Evolutionary conservation across 2,329 filamentous ascomycete genomes (phyloP).

Genomic region (Chaetomium olivaceum): DNA sequence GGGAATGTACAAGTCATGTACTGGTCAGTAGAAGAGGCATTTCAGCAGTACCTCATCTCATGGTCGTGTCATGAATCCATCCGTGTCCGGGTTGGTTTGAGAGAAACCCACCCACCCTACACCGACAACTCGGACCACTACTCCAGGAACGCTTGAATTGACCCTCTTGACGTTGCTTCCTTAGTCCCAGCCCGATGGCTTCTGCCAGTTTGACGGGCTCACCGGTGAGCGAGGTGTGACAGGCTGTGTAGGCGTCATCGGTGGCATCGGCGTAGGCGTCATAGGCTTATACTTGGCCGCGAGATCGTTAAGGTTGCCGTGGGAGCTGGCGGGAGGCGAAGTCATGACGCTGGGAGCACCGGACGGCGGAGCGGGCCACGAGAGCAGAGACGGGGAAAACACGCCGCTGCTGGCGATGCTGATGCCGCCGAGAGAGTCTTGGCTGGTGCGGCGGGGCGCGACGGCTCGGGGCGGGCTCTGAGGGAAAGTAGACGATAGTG

Average conservation of each 20-base stretch:
- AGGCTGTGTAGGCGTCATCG: neutral
- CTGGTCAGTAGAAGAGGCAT: neutral
- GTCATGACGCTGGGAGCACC: constrained; percentile 6
- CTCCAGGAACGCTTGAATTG: neutral
- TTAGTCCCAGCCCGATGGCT: constrained; percentile 24
- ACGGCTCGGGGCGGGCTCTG: constrained; percentile 24
- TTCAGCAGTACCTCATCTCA: neutral
- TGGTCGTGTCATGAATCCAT: constrained; percentile 3
- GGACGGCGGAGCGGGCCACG: constrained; percentile 30
- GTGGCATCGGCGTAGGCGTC: constrained; percentile 7
- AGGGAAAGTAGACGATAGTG: constrained; percentile 25
- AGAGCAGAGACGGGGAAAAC: constrained; percentile 28
- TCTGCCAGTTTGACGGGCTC: constrained; percentile 27
- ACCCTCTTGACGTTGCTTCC: neutral
- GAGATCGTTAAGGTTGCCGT: constrained; percentile 8
- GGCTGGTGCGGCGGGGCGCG: constrained; percentile 24
- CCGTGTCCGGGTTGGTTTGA: neutral
- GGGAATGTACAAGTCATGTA: constrained; percentile 9
- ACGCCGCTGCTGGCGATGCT: constrained; percentile 33
- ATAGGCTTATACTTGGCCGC: constrained; percentile 11
- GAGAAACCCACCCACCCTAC: neutral
- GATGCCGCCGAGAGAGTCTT: constrained; percentile 27
- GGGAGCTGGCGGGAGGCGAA: constrained; percentile 23
- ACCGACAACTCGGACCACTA: neutral
- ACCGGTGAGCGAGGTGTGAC: constrained; percentile 2